phyloP scores from a whole-genome alignment of 1,284 basidiomycete species.

The Grifola frondosa region DNA sequence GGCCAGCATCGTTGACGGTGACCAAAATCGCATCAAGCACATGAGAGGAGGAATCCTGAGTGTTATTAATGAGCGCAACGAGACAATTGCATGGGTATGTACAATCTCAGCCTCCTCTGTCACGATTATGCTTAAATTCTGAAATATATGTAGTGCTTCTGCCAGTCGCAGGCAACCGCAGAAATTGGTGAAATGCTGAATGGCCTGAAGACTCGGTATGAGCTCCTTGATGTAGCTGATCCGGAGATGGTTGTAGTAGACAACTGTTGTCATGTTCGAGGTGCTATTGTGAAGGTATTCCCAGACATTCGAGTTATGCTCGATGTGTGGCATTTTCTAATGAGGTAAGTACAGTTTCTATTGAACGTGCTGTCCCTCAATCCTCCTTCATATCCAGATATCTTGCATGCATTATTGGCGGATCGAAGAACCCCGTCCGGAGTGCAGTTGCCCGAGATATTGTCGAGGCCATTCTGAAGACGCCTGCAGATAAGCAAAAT shows the following conservation, averaged over 20 bases:
- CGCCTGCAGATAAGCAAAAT: slow-evolving; percentile 2
- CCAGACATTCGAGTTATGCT: slow-evolving; percentile 8
- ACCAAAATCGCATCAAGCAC: not conserved
- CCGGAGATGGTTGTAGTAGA: slow-evolving; percentile 23
- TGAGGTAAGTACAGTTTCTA: slow-evolving; percentile 7
- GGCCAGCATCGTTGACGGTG: not conserved
- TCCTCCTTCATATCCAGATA: not conserved
- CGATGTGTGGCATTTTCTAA: slow-evolving; percentile 18
- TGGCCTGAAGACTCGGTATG: slow-evolving; percentile 14
- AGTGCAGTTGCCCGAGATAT: slow-evolving; percentile 12
- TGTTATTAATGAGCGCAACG: not conserved
- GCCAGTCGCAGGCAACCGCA: slow-evolving; percentile 4
- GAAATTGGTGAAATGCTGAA: slow-evolving; percentile 20
- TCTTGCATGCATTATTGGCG: slow-evolving; percentile 1
- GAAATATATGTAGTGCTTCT: slow-evolving; percentile 1
- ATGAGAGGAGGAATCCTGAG: slow-evolving; percentile 1
- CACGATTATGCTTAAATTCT: too few relatives aligned
- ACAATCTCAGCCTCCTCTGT: too few relatives aligned
- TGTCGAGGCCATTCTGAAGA: slow-evolving; percentile 17
- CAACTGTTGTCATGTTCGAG: slow-evolving; percentile 26
- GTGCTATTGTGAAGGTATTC: slow-evolving; percentile 10
- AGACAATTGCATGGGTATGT: slow-evolving; percentile 2
- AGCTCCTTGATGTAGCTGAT: slow-evolving; percentile 7
- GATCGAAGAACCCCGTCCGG: slow-evolving; percentile 5
- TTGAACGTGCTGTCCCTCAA: not conserved